phyloP scores from a whole-genome alignment of 805 yeast genomes.

The Saturnispora halmiae region DNA sequence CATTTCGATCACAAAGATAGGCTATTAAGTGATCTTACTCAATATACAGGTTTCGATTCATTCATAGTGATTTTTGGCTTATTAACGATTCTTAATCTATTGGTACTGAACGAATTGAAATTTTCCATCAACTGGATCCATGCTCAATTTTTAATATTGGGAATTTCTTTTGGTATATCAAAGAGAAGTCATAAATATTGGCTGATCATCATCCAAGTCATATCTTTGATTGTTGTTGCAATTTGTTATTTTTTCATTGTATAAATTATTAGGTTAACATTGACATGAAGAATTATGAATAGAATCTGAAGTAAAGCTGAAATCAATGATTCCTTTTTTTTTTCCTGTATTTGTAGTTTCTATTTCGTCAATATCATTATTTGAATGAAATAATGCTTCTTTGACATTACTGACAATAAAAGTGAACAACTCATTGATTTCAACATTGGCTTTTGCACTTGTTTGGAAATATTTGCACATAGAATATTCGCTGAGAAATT shows the following conservation, averaged over 20 bases:
- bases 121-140: background rate
- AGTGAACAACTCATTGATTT: constrained; percentile 40
- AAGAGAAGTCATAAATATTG: background rate
- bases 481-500: constrained; percentile 19
- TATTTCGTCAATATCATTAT: constrained; percentile 14
- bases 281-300: constrained; percentile 16
- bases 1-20: constrained; percentile 4
- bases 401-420: constrained; percentile 24
- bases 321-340: constrained; percentile 19
- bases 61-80: background rate
- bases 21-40: background rate
- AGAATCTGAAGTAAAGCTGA: constrained; percentile 12
- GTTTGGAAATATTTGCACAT: constrained; percentile 32
- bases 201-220: constrained; percentile 2
- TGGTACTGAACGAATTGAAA: constrained; percentile 3
- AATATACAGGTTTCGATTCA: constrained; percentile 3
- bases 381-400: constrained; percentile 22
- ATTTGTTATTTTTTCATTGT: background rate
- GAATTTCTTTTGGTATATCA: constrained; percentile 6
- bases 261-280: constrained; percentile 14
- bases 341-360: constrained; percentile 5
- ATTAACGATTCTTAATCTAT: background rate
- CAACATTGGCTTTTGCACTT: constrained; percentile 65
- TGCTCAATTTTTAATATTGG: constrained; percentile 9
- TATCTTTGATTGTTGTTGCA: background rate